Evolutionary conservation across 2,329 filamentous ascomycete species (phyloP), one percentile per base, ranked within the genome.

Genomic region (Meredithiella fracta): DNA sequence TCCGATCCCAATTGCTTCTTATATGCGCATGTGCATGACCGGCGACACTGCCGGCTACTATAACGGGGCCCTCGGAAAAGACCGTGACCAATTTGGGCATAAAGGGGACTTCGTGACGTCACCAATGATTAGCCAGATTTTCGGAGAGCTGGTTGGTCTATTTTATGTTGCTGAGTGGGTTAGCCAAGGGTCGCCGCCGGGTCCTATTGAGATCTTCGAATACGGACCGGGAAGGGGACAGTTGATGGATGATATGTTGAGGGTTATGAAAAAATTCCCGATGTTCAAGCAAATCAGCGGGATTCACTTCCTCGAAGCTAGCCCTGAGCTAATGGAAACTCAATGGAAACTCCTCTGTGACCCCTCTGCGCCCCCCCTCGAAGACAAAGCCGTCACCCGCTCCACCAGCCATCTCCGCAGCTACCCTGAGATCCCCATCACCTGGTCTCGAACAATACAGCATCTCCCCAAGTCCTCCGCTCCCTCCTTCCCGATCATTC

Each of bases 111-210:
- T 98, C 65, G 84, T 97, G 53, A 98, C 92, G 0, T 96, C 90
- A 0, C 92, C 92, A 0, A 92, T 98, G 69, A 97, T 98, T 63
- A 96, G 90, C 0, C 92, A 97, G 66, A 78, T 97, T 11, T 98
- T 98, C 69, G 92, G 92, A 23, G 92, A 98, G 70, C 75, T 98
- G 26, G 75, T 97, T 57, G 92, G 88, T 3, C 79, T 98, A 62
- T 98, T 92, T 92, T 83, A 95, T 60, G 83, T 97, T 53, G 83
- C 91, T 44, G 92, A 98, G 73, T 98, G 92, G 91, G 86, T 97
- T 67, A 84, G 85, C 42, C 92, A 98, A 67, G 90, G 89, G 15
- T 77, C 76, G 59, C 85, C 79, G 56, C 79, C 72, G 59, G 73
- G 77, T 29, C 87, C 86, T 25, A 82, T 96, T 15, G 85, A 96